Base-by-base conservation (phyloP, 768 basidiomycete genomes). In the Mycena polygramma region DNA sequence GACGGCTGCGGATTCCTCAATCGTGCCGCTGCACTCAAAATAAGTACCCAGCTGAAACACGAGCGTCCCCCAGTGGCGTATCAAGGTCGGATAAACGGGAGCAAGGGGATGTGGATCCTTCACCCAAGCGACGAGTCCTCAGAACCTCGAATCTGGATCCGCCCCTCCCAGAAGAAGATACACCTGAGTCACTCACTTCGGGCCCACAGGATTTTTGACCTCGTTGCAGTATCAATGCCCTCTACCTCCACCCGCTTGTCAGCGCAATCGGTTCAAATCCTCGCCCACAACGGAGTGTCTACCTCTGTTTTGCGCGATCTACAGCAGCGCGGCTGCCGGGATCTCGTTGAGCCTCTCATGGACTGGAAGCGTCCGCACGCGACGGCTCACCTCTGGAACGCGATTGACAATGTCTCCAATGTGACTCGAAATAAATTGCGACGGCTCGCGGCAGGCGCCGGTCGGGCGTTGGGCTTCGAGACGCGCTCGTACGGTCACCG, bases 1-100 rank as follows among this genome's bases (percentile, higher is more conserved):
- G 93, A 94, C 74, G 93, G 93, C 0, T 92, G 92, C 77, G 92
- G 93, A 0, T 82, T 88, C 30, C 88, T 92, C 3, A 94, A 92
- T 74, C 84, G 83, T 15, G 82, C 87, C 0, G 89, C 86, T 0
- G 79, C 91, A 0, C 77, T 76, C 1, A 71, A 75, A 0, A 88
- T 91, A 6, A 80, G 80, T 45, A 73, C 75, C 6, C 70, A 78
- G 0, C 74, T 69, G 8, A 63, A 69, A 54, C 63, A 63, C 22
- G 68, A 69, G 48, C 60, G 68, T 2, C 48, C 22, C 24, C 68
- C 68, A 8, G 68, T 69, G 26, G 68, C 68, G 5, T 69, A 51
- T 63, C 68, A 69, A 52, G 68, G 68, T 63, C 84, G 90, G 7
- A 83, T 91, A 66, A 85, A 80, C 7, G 90, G 90, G 0, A 83